Evolutionary conservation across 2,329 filamentous ascomycete species (phyloP), one percentile per base, ranked within the genome.

Genomic region (Neonectria ditissima): DNA sequence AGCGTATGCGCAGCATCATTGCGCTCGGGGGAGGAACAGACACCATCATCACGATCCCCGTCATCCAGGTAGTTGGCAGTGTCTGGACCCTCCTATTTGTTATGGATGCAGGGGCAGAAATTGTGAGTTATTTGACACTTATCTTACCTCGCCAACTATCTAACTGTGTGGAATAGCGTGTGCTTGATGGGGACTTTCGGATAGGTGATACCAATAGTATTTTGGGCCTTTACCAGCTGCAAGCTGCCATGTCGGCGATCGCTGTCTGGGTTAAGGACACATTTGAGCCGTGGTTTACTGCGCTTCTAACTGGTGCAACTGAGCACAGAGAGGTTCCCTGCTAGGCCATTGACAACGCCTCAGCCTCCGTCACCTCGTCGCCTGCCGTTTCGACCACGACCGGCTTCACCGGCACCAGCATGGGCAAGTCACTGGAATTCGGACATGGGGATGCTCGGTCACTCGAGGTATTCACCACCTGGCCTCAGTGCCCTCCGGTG

Each of bases 1-100:
- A 66, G 63, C 63, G 55, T 26, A 55, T 63, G 39, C 55, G 52
- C 39, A 47, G 39, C n/a, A 63, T 65, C 30, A 57, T 65, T 32
- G 18, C 43, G 8, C 30, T 44, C 13, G 52, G 44, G 4, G 48
- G 43, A 20, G 58, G 43, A 30, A 41, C 32, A 20, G 43, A 52
- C 20, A 47, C 30, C 6, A 14, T 61, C 30, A 43, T 55, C 16
- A 63, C 56, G 2, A 52, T 63, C 18, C 55, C 60, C 14, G 48
- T 58, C 7, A 63, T 66, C 39, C 48, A 57, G 45, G 56, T 66
- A 41, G 47, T 63, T 7, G 52, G 55, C 9, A 53, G 55, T 52
- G 59, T 54, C 16, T 60, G 52, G 60, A 60, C 45, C 26, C 34
- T 63, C 14, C 48, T 63, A 18, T 66, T 66, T 45, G 63, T 59